These are phyloP conservation scores for Lasiodiplodia sp. DNA, from an alignment of 2,329 filamentous ascomycete species.

Conservation along the genomic window DNA sequence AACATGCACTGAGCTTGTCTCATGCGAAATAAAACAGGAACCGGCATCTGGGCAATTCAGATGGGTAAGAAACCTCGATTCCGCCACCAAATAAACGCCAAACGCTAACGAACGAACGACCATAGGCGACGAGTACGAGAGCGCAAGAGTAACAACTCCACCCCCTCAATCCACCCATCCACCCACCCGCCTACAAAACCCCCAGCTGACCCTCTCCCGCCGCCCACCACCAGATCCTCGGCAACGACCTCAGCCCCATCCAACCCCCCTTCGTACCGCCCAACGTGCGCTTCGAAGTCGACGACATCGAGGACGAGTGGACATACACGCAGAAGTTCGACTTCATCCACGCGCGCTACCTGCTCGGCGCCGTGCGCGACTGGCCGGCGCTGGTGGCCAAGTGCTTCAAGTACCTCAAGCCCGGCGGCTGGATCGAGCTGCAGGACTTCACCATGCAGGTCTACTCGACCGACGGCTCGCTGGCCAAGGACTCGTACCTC, in stretches of 20 bases:
- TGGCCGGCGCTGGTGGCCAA: constrained; percentile 38
- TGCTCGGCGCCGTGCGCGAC: constrained; percentile 36
- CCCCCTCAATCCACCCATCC: fast-evolving
- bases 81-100: not conserved
- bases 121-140: constrained; percentile 6
- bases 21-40: not conserved
- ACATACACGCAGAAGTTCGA: constrained; percentile 37
- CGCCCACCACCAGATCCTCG: constrained; percentile 43
- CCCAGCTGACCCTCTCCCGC: constrained; percentile 42
- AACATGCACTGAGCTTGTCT: not conserved
- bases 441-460: constrained; percentile 38
- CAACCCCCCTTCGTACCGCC: constrained; percentile 56
- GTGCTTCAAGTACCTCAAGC: constrained; percentile 35
- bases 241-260: constrained; percentile 57
- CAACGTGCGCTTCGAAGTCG: constrained; percentile 59
- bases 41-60: constrained; percentile 37
- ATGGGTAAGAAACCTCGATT: not conserved
- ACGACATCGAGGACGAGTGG: constrained; percentile 52
- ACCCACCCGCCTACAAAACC: constrained; percentile 24
- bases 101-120: not conserved
- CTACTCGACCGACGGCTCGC: constrained; percentile 38
- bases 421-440: constrained; percentile 39
- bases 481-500: constrained; percentile 34
- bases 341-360: constrained; percentile 36
- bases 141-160: not conserved